phyloP scores from a whole-genome alignment of 495 filamentous ascomycete genomes.

The Lophiotrema nucula region DNA sequence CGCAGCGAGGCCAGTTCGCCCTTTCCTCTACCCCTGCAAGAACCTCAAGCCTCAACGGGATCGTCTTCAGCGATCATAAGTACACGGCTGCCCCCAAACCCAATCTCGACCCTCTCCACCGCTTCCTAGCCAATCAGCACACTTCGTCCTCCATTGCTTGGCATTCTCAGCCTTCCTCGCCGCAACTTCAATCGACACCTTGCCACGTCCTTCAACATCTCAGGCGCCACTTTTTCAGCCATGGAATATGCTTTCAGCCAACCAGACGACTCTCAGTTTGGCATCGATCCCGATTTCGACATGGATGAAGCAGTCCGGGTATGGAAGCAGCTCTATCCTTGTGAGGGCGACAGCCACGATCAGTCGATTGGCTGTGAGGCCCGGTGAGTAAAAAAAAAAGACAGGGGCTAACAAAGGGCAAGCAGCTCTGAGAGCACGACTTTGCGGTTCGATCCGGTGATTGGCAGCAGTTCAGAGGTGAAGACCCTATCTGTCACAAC shows the following conservation, averaged over 20 bases:
- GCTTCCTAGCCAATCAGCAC: conserved; percentile 1
- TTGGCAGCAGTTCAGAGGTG: too few species aligned
- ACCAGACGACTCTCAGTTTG: conserved; percentile 1
- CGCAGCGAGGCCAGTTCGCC: neutral
- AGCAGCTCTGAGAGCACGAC: too few species aligned
- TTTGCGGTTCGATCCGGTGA: too few species aligned
- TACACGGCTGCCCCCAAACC: neutral
- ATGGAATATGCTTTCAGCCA: neutral
- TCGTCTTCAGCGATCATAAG: neutral
- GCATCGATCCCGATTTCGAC: too few species aligned
- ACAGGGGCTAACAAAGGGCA: too few species aligned
- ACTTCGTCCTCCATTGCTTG: conserved; percentile 1
- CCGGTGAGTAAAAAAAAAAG: too few species aligned
- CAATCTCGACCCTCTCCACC: neutral
- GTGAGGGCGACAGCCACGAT: too few species aligned
- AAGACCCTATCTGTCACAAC: too few species aligned
- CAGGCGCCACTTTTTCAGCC: neutral
- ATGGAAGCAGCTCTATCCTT: too few species aligned
- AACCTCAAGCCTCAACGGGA: neutral
- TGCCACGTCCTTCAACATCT: conserved; percentile 3
- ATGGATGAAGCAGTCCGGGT: too few species aligned
- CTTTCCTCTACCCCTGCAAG: conserved; percentile 1
- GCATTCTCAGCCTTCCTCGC: conserved; percentile 22
- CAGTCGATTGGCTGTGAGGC: too few species aligned
- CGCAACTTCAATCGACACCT: conserved; percentile 12